These are phyloP conservation scores for Solanum pennellii DNA, from an alignment of 257 asterid genomes.

Conservation along the genomic window DNA sequence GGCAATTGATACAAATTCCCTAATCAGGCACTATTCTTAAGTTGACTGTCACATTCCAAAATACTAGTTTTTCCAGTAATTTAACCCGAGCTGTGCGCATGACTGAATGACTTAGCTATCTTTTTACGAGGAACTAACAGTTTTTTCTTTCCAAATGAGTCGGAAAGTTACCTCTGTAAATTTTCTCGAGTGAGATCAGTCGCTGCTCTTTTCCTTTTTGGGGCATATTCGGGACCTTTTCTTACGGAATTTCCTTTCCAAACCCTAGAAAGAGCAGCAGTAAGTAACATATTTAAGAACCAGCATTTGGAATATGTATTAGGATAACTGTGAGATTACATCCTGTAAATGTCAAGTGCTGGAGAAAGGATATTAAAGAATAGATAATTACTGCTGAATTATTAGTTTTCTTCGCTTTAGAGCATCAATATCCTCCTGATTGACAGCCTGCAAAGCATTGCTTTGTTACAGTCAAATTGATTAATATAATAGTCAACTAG, in stretches of 20 bases:
- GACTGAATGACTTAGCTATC: neutral
- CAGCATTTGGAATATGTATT: neutral
- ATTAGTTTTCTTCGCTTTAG: conserved; percentile 80
- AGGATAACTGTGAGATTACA: neutral
- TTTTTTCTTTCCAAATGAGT: neutral
- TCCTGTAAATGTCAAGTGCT: neutral
- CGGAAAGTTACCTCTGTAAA: conserved; percentile 51
- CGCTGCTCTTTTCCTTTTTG: conserved; percentile 81
- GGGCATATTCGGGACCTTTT: conserved; percentile 89
- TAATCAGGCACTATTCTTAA: neutral
- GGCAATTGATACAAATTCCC: neutral
- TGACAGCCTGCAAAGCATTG: conserved; percentile 39
- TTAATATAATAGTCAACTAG: neutral
- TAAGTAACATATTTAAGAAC: conserved; percentile 3
- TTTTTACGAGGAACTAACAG: neutral
- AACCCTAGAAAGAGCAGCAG: conserved; percentile 28
- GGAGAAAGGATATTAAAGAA: neutral
- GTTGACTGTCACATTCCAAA: neutral
- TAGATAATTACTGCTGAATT: conserved; percentile 49
- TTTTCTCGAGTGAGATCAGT: conserved; percentile 92
- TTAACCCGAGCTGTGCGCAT: neutral
- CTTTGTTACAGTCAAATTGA: neutral
- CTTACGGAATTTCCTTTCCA: conserved; percentile 85
- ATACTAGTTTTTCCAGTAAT: neutral
- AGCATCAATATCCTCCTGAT: conserved; percentile 60